These are phyloP conservation scores for Thelonectria discophora DNA, from an alignment of 2,329 filamentous ascomycete species.

Conservation along the genomic window DNA sequence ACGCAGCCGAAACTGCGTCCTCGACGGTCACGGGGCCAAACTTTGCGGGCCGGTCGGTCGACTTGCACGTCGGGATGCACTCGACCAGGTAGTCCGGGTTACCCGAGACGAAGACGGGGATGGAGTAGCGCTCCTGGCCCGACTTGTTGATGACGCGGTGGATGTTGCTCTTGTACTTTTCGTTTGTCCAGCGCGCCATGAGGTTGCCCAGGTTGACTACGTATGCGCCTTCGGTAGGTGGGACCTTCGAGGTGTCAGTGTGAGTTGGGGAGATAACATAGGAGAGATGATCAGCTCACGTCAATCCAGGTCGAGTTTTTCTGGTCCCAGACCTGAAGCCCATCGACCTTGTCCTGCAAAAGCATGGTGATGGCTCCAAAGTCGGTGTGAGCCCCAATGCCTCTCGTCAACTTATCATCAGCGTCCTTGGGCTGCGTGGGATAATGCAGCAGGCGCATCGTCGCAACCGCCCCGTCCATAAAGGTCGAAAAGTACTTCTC, in stretches of 20 bases:
- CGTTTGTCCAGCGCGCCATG: constrained; percentile 60
- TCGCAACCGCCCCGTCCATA: constrained; percentile 53
- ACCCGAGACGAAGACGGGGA: constrained; percentile 66
- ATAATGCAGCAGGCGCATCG: constrained; percentile 59
- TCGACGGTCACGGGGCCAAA: constrained; percentile 46
- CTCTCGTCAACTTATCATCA: constrained; percentile 46
- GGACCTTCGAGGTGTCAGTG: too few species aligned
- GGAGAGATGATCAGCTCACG: constrained; percentile 33
- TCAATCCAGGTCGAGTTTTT: constrained; percentile 55
- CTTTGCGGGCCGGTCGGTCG: constrained; percentile 37
- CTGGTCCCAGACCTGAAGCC: constrained; percentile 60
- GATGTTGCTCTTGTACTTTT: constrained; percentile 60
- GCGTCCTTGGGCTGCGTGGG: constrained; percentile 51
- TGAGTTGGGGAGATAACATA: too few species aligned
- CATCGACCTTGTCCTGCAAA: constrained; percentile 59
- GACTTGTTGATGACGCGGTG: constrained; percentile 65
- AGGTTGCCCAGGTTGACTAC: constrained; percentile 64
- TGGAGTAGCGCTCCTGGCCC: constrained; percentile 60
- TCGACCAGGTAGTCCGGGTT: constrained; percentile 55
- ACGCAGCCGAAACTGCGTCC: constrained; percentile 45
- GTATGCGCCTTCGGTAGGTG: constrained; percentile 56
- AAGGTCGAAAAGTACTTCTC: constrained; percentile 55
- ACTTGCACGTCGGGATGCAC: constrained; percentile 46
- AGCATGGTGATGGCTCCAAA: constrained; percentile 66
- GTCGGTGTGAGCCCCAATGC: constrained; percentile 62